Evolutionary conservation across 2,329 filamentous ascomycete species (phyloP), one percentile per base, ranked within the genome.

Genomic region (Elsinoe fawcettii): DNA sequence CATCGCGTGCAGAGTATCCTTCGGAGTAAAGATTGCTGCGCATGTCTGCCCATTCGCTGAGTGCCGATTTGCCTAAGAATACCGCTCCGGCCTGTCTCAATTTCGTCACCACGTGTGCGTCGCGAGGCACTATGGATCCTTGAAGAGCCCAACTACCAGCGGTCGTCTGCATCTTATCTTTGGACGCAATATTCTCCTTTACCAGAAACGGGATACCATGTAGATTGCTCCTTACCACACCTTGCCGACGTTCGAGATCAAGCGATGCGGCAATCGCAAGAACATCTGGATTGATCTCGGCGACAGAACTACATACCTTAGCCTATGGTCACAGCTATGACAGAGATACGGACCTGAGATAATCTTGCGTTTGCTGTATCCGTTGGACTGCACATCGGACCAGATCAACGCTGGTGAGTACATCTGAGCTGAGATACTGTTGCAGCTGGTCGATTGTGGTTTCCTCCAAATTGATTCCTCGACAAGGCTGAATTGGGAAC

Each of bases 11-110:
- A 39, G 80, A 84, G 65, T 83, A 88, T 1, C 85, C 86, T 67
- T 86, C 83, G 0, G 82, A 85, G 66, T 87, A 86, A 64, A 82
- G 78, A 63, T 77, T 85, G 61, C 76, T 80, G 34, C 86, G 77
- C 83, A 88, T 87, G 59, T 84, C 81, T 0, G 87, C 86, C 86
- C 86, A 90, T 67, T 91, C 87, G 60, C 80, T 84, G 56, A 90
- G 70, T 1, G 80, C 82, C 1, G 86, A 81, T 68, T 90, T 87
- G 37, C 87, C 87, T 54, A 91, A 73, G 5, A 91, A 73, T 0
- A 90, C 71, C 1, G 84, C 87, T 11, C 86, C 86, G 0, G 84
- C 83, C 39, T 80, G 72, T 3, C 86, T 80, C 34, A 90, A 75
- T 60, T 74, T 75, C 18, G 74, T 65, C 1, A 89, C 81, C 0